These are phyloP conservation scores for Ceratobasidium sp. DNA, from an alignment of 1,284 basidiomycete species.

Conservation along the genomic window DNA sequence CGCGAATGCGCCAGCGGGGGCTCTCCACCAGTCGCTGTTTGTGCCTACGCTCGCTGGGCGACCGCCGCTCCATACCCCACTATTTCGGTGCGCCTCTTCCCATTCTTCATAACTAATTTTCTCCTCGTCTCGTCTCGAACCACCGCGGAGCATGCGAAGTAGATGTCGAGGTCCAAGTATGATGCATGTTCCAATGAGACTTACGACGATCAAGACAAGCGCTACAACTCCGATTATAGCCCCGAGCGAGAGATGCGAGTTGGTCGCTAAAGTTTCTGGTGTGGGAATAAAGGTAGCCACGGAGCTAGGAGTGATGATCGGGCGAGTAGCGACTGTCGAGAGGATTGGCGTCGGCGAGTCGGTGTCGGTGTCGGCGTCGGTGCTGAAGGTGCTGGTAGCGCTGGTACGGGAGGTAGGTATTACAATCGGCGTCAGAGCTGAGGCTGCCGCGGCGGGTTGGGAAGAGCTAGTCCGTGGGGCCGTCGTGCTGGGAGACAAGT, in stretches of 20 bases:
- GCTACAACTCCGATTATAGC: not conserved
- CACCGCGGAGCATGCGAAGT: not conserved
- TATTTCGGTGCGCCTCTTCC: not conserved
- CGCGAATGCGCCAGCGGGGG: conserved; percentile 2
- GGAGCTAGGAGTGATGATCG: conserved; percentile 9
- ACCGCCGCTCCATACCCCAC: not conserved
- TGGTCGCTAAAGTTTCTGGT: not conserved
- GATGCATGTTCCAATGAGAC: not conserved
- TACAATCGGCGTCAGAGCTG: too few relatives aligned
- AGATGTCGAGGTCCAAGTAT: conserved; percentile 7
- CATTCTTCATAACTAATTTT: not conserved
- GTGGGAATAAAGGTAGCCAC: not conserved
- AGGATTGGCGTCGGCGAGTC: not conserved
- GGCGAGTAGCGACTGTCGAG: not conserved
- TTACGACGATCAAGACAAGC: not conserved
- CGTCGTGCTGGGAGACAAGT: too few relatives aligned
- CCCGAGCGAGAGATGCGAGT: conserved; percentile 3
- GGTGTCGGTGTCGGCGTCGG: not conserved
- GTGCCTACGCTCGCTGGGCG: not conserved
- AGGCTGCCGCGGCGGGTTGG: too few relatives aligned
- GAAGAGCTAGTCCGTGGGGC: too few relatives aligned
- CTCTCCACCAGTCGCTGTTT: conserved; percentile 24
- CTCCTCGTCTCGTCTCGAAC: not conserved
- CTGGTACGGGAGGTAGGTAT: too few relatives aligned
- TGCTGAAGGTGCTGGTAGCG: not conserved